These are phyloP conservation scores for Daldinia caldariorum DNA, from an alignment of 495 filamentous ascomycete species.

Conservation along the genomic window DNA sequence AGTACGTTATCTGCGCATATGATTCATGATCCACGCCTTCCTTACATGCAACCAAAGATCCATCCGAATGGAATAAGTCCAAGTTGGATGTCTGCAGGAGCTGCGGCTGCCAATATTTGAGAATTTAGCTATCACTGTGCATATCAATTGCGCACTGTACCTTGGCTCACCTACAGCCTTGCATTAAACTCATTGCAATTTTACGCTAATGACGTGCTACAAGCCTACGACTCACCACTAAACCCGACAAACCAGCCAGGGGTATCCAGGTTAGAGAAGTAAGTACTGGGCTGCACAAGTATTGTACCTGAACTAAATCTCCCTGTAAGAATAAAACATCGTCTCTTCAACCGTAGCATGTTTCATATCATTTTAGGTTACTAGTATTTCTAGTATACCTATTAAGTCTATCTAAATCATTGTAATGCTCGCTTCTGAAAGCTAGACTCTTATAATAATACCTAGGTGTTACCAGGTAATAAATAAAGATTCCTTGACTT, in stretches of 20 bases:
- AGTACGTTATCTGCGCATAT: constrained; percentile 16
- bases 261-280: neutral
- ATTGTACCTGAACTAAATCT: no score
- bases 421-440: no score
- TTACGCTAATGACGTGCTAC: constrained; percentile 41
- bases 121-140: constrained; percentile 1
- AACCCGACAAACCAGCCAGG: neutral
- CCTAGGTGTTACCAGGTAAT: no score
- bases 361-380: no score
- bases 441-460: no score
- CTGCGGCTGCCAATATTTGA: constrained; percentile 21
- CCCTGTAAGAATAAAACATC: no score
- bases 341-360: no score
- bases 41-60: constrained; percentile 19
- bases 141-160: neutral
- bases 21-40: constrained; percentile 29
- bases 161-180: constrained; percentile 7
- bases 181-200: constrained; percentile 18
- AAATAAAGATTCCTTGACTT: no score
- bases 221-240: constrained; percentile 4
- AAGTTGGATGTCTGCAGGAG: constrained; percentile 20
- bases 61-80: neutral
- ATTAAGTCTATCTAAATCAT: no score
- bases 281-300: neutral
- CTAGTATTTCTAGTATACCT: no score